A percentile compares a stretch with the other conserved stretches of the same genome.
These are phyloP conservation scores for Penstemon barbatus DNA, from an alignment of 257 asterid species.

Conservation along the genomic window DNA sequence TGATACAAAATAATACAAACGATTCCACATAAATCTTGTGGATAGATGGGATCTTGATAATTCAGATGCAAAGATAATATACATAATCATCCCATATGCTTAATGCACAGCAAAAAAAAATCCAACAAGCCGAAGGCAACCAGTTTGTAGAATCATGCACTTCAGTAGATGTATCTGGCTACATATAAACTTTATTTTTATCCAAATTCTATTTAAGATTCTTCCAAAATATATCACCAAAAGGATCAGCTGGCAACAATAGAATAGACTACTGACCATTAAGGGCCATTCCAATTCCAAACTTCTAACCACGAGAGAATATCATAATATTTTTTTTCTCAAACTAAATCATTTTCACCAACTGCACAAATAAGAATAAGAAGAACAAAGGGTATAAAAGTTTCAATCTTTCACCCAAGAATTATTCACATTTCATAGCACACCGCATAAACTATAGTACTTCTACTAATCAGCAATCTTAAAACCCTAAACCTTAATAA, in stretches of 20 bases:
- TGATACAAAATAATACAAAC: too few species aligned
- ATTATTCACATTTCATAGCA: neutral
- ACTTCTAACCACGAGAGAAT: neutral
- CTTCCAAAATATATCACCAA: neutral
- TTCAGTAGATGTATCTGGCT: neutral
- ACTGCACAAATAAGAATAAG: neutral
- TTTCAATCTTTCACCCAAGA: neutral
- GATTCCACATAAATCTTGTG: too few species aligned
- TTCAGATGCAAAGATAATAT: neutral
- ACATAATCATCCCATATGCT: neutral
- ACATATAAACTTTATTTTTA: neutral
- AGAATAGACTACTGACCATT: neutral
- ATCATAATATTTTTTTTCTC: neutral
- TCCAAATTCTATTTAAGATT: neutral
- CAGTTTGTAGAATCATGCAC: neutral
- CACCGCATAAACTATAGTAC: neutral
- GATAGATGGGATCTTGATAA: neutral
- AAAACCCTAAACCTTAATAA: neutral
- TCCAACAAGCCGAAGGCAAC: neutral
- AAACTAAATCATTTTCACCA: neutral
- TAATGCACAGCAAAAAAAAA: neutral
- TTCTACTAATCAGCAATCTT: neutral
- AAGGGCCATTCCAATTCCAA: neutral
- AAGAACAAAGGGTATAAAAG: neutral
- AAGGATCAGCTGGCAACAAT: neutral